Percentiles rank a stretch among this genome's conserved stretches.
These are phyloP conservation scores for Colletotrichum camelliae DNA, from an alignment of 2,329 filamentous ascomycete species.

Conservation along the genomic window DNA sequence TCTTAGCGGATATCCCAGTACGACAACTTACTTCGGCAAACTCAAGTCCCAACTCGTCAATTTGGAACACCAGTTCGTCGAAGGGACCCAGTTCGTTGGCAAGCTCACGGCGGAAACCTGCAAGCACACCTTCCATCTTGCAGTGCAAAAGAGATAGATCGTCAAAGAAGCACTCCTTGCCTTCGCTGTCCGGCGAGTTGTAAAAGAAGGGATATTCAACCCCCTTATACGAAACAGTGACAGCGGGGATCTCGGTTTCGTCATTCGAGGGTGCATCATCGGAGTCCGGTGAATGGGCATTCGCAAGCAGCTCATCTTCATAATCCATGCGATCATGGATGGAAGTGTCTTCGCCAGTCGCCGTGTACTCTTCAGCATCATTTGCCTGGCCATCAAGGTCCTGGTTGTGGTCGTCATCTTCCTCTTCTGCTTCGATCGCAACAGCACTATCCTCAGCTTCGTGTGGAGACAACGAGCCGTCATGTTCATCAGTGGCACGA, in stretches of 20 bases:
- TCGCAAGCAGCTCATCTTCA: slow-evolving; percentile 9
- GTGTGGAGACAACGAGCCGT: background rate
- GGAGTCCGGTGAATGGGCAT: slow-evolving; percentile 12
- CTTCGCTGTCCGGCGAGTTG: slow-evolving; percentile 26
- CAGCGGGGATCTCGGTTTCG: slow-evolving; percentile 36
- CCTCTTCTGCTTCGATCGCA: background rate
- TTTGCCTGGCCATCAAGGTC: background rate
- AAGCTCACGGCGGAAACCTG: slow-evolving; percentile 50
- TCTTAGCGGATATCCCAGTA: background rate
- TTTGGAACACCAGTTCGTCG: slow-evolving; percentile 56
- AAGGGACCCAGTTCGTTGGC: slow-evolving; percentile 46
- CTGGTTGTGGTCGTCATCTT: background rate
- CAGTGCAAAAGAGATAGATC: slow-evolving; percentile 45
- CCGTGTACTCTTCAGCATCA: slow-evolving; percentile 16
- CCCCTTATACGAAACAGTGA: slow-evolving; percentile 48
- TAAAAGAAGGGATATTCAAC: slow-evolving; percentile 49
- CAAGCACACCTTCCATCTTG: slow-evolving; percentile 49
- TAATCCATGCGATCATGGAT: slow-evolving; percentile 8
- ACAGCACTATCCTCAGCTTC: background rate
- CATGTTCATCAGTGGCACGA: background rate
- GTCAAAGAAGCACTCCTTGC: slow-evolving; percentile 51
- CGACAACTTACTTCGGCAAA: slow-evolving; percentile 52
- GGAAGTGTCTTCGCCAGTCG: background rate
- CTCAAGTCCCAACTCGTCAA: slow-evolving; percentile 58
- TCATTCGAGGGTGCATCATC: slow-evolving; percentile 9